phyloP scores from a whole-genome alignment of 371 early-diverging fungal genomes.

The Zopfochytrium polystomum region DNA sequence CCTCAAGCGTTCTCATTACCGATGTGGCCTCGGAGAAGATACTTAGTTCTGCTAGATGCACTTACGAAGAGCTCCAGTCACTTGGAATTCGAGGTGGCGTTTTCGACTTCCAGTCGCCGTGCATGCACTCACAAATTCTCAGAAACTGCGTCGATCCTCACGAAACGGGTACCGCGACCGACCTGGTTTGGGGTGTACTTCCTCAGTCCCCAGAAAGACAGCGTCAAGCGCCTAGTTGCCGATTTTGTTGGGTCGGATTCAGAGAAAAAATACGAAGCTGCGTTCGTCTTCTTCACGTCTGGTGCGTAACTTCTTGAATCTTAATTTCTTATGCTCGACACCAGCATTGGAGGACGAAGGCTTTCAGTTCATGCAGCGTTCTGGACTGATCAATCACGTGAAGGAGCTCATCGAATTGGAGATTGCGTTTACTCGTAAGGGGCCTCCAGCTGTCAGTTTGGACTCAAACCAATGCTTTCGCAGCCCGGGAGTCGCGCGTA shows the following conservation, averaged over 20 bases:
- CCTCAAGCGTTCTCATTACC: conserved; percentile 14
- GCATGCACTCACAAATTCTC: neutral
- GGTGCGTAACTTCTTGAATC: too few species aligned
- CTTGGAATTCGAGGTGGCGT: conserved; percentile 20
- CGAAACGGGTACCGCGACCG: conserved; percentile 11
- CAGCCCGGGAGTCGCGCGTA: conserved; percentile 74
- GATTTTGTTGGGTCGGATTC: conserved; percentile 71
- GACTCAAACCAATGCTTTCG: neutral
- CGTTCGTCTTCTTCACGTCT: conserved; percentile 42
- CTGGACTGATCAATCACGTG: too few species aligned
- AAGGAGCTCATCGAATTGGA: too few species aligned
- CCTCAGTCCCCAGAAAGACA: conserved; percentile 74
- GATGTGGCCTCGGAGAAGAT: conserved; percentile 13
- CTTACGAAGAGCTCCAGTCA: conserved; percentile 13
- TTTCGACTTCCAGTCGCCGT: too few species aligned
- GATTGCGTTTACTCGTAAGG: too few species aligned
- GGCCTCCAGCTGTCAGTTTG: too few species aligned
- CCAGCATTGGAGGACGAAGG: too few species aligned
- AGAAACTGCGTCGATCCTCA: conserved; percentile 14
- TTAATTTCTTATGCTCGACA: too few species aligned
- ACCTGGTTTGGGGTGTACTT: conserved; percentile 95
- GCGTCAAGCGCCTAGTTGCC: conserved; percentile 68
- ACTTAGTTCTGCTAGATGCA: conserved; percentile 7
- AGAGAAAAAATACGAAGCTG: conserved; percentile 34
- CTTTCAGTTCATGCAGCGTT: too few species aligned